Evolutionary conservation across 805 yeast genomes (phyloP).

Genomic region (Candida endomychidarum): DNA sequence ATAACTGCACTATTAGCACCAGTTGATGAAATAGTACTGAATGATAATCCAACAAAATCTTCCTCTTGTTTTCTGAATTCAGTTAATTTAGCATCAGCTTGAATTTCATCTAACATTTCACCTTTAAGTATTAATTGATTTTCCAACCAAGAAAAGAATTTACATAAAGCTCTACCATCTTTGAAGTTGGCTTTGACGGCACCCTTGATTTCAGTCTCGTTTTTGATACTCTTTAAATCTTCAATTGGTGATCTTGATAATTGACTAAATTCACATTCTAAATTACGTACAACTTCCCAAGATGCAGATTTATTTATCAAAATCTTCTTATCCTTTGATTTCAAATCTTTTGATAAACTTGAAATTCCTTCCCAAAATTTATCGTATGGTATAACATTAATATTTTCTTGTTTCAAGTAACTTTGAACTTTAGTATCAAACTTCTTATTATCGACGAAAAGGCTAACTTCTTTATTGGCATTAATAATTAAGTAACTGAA

Average conservation of each 20-base stretch:
- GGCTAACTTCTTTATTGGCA: conserved; percentile 27
- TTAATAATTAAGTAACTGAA: conserved; percentile 40
- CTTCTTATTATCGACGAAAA: conserved; percentile 46
- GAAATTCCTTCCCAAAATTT: conserved; percentile 46
- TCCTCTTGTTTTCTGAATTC: conserved; percentile 40
- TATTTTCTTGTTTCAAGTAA: conserved; percentile 24
- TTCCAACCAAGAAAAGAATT: conserved; percentile 61
- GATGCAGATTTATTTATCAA: conserved; percentile 34
- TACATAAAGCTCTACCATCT: conserved; percentile 56
- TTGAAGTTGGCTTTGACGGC: conserved; percentile 54
- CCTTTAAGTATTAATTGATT: conserved; percentile 43
- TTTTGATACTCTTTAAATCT: conserved; percentile 53
- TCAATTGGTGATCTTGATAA: conserved; percentile 42
- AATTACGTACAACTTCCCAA: conserved; percentile 40
- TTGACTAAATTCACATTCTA: conserved; percentile 30
- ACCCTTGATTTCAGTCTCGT: conserved; percentile 48
- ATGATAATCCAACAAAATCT: conserved; percentile 62
- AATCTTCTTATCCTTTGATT: conserved; percentile 27
- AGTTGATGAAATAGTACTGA: conserved; percentile 71
- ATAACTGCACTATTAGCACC: conserved; percentile 78
- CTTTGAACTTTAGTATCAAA: conserved; percentile 31
- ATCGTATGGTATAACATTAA: conserved; percentile 42
- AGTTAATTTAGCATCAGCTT: conserved; percentile 52
- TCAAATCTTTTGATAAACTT: conserved; percentile 36
- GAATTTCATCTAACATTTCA: conserved; percentile 53